Evolutionary conservation across 805 yeast genomes (phyloP).

Genomic region (Wickerhamomyces queroliae): DNA sequence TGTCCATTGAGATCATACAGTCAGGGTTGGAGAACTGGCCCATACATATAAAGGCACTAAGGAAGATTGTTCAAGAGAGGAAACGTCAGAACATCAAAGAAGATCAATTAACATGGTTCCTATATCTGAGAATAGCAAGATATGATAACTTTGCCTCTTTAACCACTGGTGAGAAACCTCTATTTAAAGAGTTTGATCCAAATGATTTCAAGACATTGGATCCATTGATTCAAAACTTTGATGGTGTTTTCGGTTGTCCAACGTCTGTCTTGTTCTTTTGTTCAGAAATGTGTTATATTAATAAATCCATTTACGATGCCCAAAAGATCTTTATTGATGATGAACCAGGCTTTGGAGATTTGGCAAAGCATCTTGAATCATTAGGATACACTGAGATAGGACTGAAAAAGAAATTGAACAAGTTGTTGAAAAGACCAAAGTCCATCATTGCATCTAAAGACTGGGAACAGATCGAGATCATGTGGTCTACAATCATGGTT

Average conservation of each 20-base stretch:
- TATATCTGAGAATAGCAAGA: constrained; percentile 9
- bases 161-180: constrained; percentile 9
- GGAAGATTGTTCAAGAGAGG: constrained; percentile 6
- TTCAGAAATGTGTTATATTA: constrained; percentile 4
- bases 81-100: not conserved
- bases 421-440: not conserved
- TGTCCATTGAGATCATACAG: constrained; percentile 9
- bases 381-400: not conserved
- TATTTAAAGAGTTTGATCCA: constrained; percentile 4
- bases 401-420: not conserved
- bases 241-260: constrained; percentile 11
- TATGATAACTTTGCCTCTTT: constrained; percentile 11
- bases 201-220: constrained; percentile 4
- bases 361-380: not conserved
- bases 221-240: constrained; percentile 8
- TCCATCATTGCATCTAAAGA: not conserved
- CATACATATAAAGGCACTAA: constrained; percentile 7
- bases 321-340: not conserved
- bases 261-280: constrained; percentile 6
- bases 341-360: not conserved
- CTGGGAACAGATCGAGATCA: constrained; percentile 4
- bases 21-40: constrained; percentile 9
- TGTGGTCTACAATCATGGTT: constrained; percentile 4
- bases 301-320: not conserved
- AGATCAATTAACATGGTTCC: constrained; percentile 8